Conservation (phyloP, 2,329 filamentous ascomycete species). For the Zasmidium cellare region DNA sequence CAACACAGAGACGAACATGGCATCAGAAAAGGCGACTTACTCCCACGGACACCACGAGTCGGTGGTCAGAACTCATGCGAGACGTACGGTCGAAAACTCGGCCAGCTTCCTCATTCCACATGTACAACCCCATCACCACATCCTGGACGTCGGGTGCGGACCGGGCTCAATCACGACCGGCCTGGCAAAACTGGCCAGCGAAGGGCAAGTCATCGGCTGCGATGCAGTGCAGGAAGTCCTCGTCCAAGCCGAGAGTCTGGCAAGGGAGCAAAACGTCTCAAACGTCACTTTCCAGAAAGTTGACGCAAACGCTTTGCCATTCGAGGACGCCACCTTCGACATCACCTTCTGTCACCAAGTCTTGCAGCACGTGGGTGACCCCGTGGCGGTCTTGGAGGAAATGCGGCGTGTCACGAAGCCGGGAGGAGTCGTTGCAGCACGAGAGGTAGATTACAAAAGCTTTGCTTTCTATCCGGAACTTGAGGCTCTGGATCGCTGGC, state of each 20-base stretch:
- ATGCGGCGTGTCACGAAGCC: conserved; percentile 36
- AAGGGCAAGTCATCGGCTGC: background rate
- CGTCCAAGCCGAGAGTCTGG: background rate
- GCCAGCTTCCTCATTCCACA: conserved; percentile 1
- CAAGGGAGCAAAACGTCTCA: conserved; percentile 1
- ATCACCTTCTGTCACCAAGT: conserved; percentile 34
- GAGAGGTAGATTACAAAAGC: conserved; percentile 38
- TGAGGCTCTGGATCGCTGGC: conserved; percentile 26
- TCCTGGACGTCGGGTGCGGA: conserved; percentile 1
- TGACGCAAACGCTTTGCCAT: conserved; percentile 25
- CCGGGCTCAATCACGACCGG: conserved; percentile 1
- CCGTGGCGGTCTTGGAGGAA: conserved; percentile 28
- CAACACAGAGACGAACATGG: too few relatives aligned
- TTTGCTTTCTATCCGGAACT: conserved; percentile 24
- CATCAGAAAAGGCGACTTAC: background rate
- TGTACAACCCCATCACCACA: background rate
- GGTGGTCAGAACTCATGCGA: background rate
- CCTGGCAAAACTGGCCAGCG: background rate
- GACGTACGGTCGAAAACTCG: background rate
- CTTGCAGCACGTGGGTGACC: conserved; percentile 30
- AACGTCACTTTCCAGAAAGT: conserved; percentile 10
- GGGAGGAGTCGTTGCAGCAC: conserved; percentile 33
- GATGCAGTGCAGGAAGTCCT: background rate
- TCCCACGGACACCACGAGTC: conserved; percentile 5
- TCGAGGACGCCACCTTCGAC: conserved; percentile 32